These are phyloP conservation scores for Trapa incisa DNA, from an alignment of 345 rosid genomes.

Conservation along the genomic window DNA sequence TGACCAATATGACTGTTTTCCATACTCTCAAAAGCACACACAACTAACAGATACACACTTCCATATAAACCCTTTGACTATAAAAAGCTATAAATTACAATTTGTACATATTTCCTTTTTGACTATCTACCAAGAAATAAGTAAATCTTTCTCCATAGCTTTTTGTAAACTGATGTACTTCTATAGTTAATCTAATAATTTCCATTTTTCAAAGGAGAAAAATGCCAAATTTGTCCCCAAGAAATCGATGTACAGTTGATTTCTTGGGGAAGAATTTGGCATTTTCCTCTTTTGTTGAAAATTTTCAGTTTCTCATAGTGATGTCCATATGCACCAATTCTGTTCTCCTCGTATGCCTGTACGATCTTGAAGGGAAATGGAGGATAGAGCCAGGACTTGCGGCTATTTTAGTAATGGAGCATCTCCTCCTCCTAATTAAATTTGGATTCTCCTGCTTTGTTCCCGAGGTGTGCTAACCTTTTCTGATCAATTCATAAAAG, in stretches of 20 bases:
- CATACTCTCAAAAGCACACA: background rate
- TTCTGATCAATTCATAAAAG: background rate
- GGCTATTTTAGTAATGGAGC: conserved; percentile 73
- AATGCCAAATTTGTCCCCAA: no score
- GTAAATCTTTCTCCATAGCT: background rate
- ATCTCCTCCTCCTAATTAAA: conserved; percentile 62
- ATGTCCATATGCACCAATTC: conserved; percentile 91
- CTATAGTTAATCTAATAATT: background rate
- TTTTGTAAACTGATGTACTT: background rate
- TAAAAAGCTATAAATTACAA: background rate
- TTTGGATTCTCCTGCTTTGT: conserved; percentile 70
- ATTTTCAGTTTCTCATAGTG: conserved; percentile 60
- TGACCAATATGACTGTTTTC: background rate
- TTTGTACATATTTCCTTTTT: background rate
- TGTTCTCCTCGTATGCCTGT: conserved; percentile 71
- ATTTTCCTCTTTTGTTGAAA: background rate
- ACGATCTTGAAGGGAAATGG: conserved; percentile 84
- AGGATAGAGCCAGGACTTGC: conserved; percentile 88
- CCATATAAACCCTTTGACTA: background rate
- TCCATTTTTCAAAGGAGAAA: background rate
- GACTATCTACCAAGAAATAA: background rate
- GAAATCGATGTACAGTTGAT: no score
- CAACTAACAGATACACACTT: background rate
- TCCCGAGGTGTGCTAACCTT: conserved; percentile 42
- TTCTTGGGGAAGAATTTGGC: no score